Evolutionary conservation across 208 protist genomes (phyloP), one percentile per base, ranked within the genome.

Genomic region (Crithidia bombi): DNA sequence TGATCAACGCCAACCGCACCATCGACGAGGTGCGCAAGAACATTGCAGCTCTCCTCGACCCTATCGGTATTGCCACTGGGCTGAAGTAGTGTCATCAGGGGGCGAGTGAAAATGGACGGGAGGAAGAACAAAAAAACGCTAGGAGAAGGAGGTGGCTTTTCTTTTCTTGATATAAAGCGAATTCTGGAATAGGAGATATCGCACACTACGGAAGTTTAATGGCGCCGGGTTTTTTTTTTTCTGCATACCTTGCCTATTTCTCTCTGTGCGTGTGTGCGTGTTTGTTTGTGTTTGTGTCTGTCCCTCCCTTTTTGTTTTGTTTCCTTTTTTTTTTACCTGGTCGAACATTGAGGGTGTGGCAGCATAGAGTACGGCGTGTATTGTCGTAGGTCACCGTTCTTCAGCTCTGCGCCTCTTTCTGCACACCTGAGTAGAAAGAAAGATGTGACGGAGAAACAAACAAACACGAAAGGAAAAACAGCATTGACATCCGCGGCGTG

Each of bases 1-100:
- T 54, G 23, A 81, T 98, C 30, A 75, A 97, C 69, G 91, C 85
- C 11, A 78, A 96, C 73, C 82, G 79, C 39, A 50, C 79, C 9
- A 83, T 96, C 15, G 84, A 94, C 23, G 76, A 77, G 26, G 89
- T 96, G 39, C 83, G 85, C 47, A 70, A 79, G 50, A 75, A 59
- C 15, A 82, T 96, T 41, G 65, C 63, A 5, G 49, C 65, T 12
- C 73, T 93, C 36, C 79, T 96, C 38, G 91, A 96, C 70, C 87
- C 87, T 32, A 83, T 96, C 33, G 87, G 75, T 17, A 58, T 90
- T 32, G 76, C 81, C 17, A 80, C 79, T 12, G 87, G 85, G 19
- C 58, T 86, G 25, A 87, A 92, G 71, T 86, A 74, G 57, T 2
- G 55, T 21, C n/a, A n/a, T n/a, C n/a, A n/a, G n/a, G n/a, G n/a